A percentile compares a stretch with the other conserved stretches of the same genome.
Evolutionary conservation across 2,329 filamentous ascomycete genomes (phyloP).

Genomic region (Botrytis hyacinthi): DNA sequence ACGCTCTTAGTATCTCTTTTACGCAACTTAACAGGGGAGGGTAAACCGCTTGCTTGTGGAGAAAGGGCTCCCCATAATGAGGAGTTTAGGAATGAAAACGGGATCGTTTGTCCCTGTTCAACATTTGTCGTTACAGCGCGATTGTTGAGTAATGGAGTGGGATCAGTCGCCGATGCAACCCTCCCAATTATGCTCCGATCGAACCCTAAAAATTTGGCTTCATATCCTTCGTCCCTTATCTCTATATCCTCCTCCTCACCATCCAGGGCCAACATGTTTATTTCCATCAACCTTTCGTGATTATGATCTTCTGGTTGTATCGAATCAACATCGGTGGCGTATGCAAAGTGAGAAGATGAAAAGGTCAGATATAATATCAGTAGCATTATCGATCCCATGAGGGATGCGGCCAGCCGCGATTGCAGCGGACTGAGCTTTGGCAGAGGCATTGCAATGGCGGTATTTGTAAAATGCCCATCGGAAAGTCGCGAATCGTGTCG

Average conservation of each 20-base stretch:
- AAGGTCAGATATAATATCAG: slow-evolving; percentile 60
- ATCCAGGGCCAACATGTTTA: slow-evolving; percentile 36
- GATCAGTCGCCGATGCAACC: slow-evolving; percentile 47
- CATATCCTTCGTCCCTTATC: slow-evolving; percentile 46
- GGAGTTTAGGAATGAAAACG: slow-evolving; percentile 61
- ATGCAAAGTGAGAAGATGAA: slow-evolving; percentile 57
- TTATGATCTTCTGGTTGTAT: slow-evolving; percentile 47
- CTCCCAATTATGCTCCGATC: slow-evolving; percentile 63
- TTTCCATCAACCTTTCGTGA: slow-evolving; percentile 45
- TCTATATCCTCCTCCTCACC: slow-evolving; percentile 38
- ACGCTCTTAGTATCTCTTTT: slow-evolving; percentile 25
- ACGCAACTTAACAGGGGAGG: slow-evolving; percentile 34
- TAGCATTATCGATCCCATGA: slow-evolving; percentile 59
- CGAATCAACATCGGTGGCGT: slow-evolving; percentile 56
- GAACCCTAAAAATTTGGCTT: slow-evolving; percentile 60
- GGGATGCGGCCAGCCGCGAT: slow-evolving; percentile 67
- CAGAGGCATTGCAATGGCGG: slow-evolving; percentile 35
- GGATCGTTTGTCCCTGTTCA: slow-evolving; percentile 57
- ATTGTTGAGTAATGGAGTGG: slow-evolving; percentile 62
- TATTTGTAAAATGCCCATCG: slow-evolving; percentile 18
- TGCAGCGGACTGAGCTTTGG: slow-evolving; percentile 63
- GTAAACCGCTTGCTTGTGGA: slow-evolving; percentile 39
- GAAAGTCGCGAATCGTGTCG: slow-evolving; percentile 1
- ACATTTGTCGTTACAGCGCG: slow-evolving; percentile 59
- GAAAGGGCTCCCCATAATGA: slow-evolving; percentile 50